Evolutionary conservation across 345 rosid species (phyloP), one percentile per base, ranked within the genome.

Genomic region (Lumnitzera littorea): DNA sequence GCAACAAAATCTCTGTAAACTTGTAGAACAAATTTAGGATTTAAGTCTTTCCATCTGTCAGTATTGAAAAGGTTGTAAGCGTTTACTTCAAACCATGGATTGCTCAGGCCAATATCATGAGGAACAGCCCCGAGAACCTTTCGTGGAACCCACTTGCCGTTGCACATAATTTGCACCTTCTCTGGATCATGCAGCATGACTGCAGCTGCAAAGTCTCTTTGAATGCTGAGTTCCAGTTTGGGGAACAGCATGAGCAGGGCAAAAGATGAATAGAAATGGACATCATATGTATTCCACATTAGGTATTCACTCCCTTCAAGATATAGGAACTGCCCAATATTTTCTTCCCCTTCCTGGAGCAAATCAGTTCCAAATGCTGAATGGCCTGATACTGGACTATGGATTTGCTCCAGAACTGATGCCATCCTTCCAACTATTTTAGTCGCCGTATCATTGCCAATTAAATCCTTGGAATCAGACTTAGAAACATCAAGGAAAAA

Each of bases 201-300:
- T 0, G 97, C 95, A 23, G 94, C 87, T 4, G 98, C 90, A 76
- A 92, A 87, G 75, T 92, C 98, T 62, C 96, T 73, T 67, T 92
- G 98, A 73, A 92, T 75, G 63, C 96, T 87, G 64, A 92, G 98
- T 70, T 92, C 82, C 47, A 89, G 78, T 55, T 89, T 92, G 11
- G 98, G 97, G 70, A 89, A 92, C 46, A 92, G 78, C 96, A 80
- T 84, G 64, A 92, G 70, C 4, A 92, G 72, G 4, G 97, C 87
- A 67, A 89, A 92, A 31, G 98, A 92, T 3, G 98, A 76, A 51
- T 89, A 92, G 74, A 92, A 92, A 71, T 92, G 98, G 66, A 92
- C 96, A 55, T 89, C 98, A 27, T 89, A 92, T 29, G 98, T 89
- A 76, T 89, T 89, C 96, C 97, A 92, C 97, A 92, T 89, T 47